A percentile compares a stretch with the other conserved stretches of the same genome.
Conservation (phyloP, 169 alveolate species). For the Plasmodium chabaudi region DNA sequence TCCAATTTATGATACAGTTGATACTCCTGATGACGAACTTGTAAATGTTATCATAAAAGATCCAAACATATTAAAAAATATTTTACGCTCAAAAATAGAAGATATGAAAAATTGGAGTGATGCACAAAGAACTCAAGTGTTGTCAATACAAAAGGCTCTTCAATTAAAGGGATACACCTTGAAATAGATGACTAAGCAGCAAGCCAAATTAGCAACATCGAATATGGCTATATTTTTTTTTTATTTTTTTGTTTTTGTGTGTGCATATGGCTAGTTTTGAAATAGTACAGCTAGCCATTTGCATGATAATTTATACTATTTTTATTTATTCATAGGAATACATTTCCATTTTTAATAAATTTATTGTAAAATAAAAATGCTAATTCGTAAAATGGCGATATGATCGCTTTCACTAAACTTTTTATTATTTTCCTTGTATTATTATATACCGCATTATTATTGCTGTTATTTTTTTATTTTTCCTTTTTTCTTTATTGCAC, state of each 20-base stretch:
- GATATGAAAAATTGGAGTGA: slow-evolving; percentile 50
- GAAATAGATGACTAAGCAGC: not conserved
- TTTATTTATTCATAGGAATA: no score
- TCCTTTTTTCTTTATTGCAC: no score
- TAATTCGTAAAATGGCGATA: no score
- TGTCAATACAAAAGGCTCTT: slow-evolving; percentile 66
- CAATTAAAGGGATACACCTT: slow-evolving; percentile 44
- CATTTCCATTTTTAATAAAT: no score
- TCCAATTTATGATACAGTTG: slow-evolving; percentile 17
- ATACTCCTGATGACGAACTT: slow-evolving; percentile 41
- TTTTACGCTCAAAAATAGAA: slow-evolving; percentile 41
- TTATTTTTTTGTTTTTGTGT: not conserved
- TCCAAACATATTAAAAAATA: slow-evolving; percentile 47
- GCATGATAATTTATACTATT: no score
- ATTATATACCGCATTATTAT: no score
- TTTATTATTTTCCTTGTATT: no score
- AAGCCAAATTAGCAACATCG: no score
- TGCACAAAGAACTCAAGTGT: slow-evolving; percentile 38
- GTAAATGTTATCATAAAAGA: slow-evolving; percentile 65
- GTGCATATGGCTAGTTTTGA: not conserved
- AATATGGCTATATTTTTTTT: not conserved
- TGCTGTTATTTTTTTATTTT: no score
- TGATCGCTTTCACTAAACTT: no score
- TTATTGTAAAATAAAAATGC: no score
- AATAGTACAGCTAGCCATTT: no score